Evolutionary conservation across 2,329 filamentous ascomycete species (phyloP).

Genomic region (Colletotrichum siamense): DNA sequence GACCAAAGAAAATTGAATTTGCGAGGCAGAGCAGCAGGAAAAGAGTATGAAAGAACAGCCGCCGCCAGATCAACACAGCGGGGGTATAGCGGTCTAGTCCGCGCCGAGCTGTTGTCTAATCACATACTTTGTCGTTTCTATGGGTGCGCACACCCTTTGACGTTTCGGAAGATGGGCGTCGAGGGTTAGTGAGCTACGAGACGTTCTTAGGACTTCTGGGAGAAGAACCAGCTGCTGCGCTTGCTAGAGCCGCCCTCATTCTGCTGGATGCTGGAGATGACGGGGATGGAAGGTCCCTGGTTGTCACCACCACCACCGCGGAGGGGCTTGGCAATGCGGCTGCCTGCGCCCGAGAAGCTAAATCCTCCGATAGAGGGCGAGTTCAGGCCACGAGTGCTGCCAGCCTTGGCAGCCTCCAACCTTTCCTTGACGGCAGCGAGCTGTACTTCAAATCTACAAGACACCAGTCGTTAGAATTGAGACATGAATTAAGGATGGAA

Average conservation of each 20-base stretch:
- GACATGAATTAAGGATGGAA: not conserved
- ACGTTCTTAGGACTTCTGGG: constrained; percentile 57
- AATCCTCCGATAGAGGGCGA: constrained; percentile 71
- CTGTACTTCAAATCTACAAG: constrained; percentile 88
- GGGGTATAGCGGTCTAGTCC: constrained; percentile 18
- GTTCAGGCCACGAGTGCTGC: constrained; percentile 84
- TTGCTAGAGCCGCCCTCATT: constrained; percentile 63
- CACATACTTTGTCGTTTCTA: constrained; percentile 1
- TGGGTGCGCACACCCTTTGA: not conserved
- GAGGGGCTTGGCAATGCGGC: constrained; percentile 73
- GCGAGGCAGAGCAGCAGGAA: not conserved
- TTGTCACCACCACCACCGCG: constrained; percentile 64
- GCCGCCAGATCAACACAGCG: not conserved
- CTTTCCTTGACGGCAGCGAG: constrained; percentile 97
- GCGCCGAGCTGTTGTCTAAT: constrained; percentile 11
- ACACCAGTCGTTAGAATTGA: constrained; percentile 1
- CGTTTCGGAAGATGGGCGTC: not conserved
- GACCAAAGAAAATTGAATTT: constrained; percentile 12
- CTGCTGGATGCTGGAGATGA: constrained; percentile 64
- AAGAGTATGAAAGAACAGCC: not conserved
- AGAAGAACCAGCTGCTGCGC: constrained; percentile 77
- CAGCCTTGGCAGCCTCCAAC: constrained; percentile 91
- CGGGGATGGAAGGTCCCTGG: constrained; percentile 53
- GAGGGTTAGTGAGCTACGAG: not conserved
- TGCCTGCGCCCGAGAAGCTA: constrained; percentile 70